These are phyloP conservation scores for Colletotrichum gigasporum DNA, from an alignment of 2,329 filamentous ascomycete genomes.

Conservation along the genomic window DNA sequence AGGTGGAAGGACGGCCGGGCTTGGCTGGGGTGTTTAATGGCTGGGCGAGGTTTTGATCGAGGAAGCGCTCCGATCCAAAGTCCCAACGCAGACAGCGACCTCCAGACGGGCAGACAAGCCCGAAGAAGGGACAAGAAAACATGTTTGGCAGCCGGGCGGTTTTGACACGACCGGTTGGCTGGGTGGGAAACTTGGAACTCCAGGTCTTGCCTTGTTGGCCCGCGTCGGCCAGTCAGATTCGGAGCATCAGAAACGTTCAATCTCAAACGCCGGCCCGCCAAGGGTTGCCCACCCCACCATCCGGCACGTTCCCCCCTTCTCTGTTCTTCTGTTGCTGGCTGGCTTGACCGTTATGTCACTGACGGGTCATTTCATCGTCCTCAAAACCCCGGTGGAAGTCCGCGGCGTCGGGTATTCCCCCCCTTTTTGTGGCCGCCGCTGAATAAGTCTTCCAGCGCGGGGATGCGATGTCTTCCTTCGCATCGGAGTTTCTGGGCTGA, in stretches of 20 bases:
- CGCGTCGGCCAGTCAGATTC: constrained; percentile 23
- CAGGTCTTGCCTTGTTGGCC: background rate
- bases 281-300: constrained; percentile 7
- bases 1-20: background rate
- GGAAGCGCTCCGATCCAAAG: constrained; percentile 1
- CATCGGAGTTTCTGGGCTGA: background rate
- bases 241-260: constrained; percentile 31
- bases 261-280: constrained; percentile 30
- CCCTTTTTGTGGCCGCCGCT: background rate
- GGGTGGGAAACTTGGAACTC: constrained; percentile 4
- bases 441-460: background rate
- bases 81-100: background rate
- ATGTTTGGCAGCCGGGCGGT: constrained; percentile 7
- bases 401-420: background rate
- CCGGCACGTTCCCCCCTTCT: constrained; percentile 1
- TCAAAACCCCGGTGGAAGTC: background rate
- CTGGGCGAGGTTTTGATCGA: constrained; percentile 1
- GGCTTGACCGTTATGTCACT: constrained; percentile 1
- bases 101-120: background rate
- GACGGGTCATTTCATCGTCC: background rate
- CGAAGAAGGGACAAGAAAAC: background rate
- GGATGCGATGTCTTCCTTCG: background rate
- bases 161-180: constrained; percentile 7
- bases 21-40: background rate
- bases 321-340: background rate